phyloP scores from a whole-genome alignment of 1,284 basidiomycete genomes.

The Inonotus obliquus region DNA sequence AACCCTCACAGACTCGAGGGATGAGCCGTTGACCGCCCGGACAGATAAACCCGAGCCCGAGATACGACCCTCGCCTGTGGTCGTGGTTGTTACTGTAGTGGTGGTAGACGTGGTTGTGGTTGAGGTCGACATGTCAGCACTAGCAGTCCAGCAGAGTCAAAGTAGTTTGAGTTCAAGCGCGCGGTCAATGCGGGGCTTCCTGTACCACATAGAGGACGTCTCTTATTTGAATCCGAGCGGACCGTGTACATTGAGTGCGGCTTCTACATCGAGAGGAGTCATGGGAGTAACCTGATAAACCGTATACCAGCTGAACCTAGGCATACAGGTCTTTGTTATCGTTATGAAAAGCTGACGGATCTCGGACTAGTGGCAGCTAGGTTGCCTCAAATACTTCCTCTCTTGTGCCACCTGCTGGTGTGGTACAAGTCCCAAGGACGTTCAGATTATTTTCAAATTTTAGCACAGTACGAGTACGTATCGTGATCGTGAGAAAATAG shows the following conservation, averaged over 20 bases:
- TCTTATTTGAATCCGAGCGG: not conserved
- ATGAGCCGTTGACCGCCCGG: not conserved
- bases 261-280: not conserved
- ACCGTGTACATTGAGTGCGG: not conserved
- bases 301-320: not conserved
- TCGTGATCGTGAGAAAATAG: not conserved
- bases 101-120: not conserved
- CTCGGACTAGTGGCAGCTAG: too few relatives aligned
- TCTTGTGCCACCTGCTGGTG: too few relatives aligned
- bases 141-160: not conserved
- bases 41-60: not conserved
- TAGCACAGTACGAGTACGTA: not conserved
- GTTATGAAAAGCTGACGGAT: not conserved
- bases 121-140: not conserved
- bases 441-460: too few relatives aligned
- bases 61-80: too few relatives aligned
- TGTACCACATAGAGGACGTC: not conserved
- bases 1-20: constrained; percentile 14
- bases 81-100: too few relatives aligned
- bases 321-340: not conserved
- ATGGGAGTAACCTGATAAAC: not conserved
- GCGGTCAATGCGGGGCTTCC: not conserved
- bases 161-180: not conserved
- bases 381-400: too few relatives aligned
- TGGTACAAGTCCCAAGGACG: too few relatives aligned